Conservation (phyloP, 352 stramenopile species). For the Phytophthora hibernalis region DNA sequence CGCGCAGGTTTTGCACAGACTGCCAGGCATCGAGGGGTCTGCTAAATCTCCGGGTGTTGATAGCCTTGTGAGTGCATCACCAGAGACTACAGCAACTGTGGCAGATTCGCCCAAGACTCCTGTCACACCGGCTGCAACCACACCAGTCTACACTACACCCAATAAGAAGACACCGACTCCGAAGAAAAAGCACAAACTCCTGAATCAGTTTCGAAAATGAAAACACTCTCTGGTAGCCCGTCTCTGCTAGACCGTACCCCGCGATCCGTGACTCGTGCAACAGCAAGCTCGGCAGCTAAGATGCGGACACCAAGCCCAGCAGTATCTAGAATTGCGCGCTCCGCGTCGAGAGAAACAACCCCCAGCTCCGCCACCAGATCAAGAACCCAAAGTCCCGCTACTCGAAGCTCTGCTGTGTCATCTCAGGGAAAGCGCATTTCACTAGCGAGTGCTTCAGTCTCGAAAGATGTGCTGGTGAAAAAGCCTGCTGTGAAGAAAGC, state of each 20-base stretch:
- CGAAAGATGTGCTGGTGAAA: conserved; percentile 16
- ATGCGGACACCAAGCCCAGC: conserved; percentile 25
- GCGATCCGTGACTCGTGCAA: conserved; percentile 30
- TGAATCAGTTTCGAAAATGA: conserved; percentile 19
- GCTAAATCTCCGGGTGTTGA: conserved; percentile 27
- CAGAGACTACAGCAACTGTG: conserved; percentile 19
- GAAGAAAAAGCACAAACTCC: conserved; percentile 16
- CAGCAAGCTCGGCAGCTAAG: conserved; percentile 43
- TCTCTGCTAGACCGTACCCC: conserved; percentile 18
- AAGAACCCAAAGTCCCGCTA: conserved; percentile 26
- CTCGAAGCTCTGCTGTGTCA: conserved; percentile 1
- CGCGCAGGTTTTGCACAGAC: conserved; percentile 54
- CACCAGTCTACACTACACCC: background rate
- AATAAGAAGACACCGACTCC: conserved; percentile 15
- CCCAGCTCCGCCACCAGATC: conserved; percentile 18
- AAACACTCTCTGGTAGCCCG: conserved; percentile 22
- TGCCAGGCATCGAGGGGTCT: conserved; percentile 44
- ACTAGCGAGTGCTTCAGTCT: conserved; percentile 33
- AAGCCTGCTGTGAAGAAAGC: conserved; percentile 28
- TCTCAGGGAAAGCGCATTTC: conserved; percentile 22
- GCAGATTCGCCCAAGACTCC: conserved; percentile 21
- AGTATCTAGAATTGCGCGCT: conserved; percentile 20
- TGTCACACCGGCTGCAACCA: conserved; percentile 4
- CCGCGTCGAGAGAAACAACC: conserved; percentile 16
- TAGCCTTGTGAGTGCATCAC: conserved; percentile 8